Conservation (phyloP, 768 basidiomycete genomes). For the Phaeolepiota aurea region DNA sequence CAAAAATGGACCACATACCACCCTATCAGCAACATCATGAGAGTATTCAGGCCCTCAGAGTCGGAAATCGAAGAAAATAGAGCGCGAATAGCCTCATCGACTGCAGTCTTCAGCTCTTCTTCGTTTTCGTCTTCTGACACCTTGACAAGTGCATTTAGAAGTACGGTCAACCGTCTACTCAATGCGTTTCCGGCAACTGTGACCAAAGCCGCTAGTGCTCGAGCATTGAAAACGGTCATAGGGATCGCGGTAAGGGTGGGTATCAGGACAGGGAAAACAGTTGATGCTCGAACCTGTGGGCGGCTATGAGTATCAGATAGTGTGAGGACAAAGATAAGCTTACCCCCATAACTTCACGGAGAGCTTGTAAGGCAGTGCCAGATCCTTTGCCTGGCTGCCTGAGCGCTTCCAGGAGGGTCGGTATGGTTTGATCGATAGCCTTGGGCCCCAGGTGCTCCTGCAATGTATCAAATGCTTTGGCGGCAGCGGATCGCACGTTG, state of each 20-base stretch:
- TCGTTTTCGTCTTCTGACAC: conserved; percentile 62
- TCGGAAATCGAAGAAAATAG: conserved; percentile 77
- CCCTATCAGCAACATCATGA: conserved; percentile 84
- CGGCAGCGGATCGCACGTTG: conserved; percentile 83
- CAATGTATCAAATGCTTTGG: conserved; percentile 81
- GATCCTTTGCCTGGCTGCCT: conserved; percentile 89
- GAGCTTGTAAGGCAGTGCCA: conserved; percentile 90
- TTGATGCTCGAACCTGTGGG: conserved; percentile 77
- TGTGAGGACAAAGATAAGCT: conserved; percentile 16
- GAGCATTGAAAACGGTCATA: conserved; percentile 92
- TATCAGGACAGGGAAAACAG: conserved; percentile 95
- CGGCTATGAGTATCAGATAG: neutral
- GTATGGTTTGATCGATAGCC: conserved; percentile 95
- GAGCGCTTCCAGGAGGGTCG: conserved; percentile 87
- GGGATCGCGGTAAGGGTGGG: conserved; percentile 87
- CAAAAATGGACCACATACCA: conserved; percentile 48
- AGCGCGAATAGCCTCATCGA: conserved; percentile 69
- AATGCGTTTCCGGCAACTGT: conserved; percentile 90
- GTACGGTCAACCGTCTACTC: conserved; percentile 71
- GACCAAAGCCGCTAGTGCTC: conserved; percentile 83
- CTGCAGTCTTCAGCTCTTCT: conserved; percentile 61
- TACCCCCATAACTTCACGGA: conserved; percentile 91
- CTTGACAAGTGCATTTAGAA: conserved; percentile 73
- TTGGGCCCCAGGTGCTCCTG: conserved; percentile 86
- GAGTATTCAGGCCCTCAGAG: conserved; percentile 78